Percentiles rank a stretch among this genome's conserved stretches.
phyloP scores from a whole-genome alignment of 2,329 filamentous ascomycete genomes.

The Alternaria ethzedia region DNA sequence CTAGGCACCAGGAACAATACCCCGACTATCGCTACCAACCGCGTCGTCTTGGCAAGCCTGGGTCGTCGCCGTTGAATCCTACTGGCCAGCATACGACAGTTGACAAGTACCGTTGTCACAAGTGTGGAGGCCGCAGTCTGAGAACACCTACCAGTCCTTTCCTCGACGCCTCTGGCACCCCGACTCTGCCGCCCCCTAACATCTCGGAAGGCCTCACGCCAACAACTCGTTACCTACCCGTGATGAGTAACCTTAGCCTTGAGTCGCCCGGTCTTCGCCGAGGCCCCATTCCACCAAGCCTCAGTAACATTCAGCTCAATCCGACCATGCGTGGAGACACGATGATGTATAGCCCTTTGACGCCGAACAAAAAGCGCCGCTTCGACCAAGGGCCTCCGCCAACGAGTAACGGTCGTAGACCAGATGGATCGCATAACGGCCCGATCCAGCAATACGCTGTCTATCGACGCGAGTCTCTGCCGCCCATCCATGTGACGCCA shows the following conservation, averaged over 20 bases:
- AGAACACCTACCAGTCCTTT: conserved; percentile 67
- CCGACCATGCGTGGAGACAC: conserved; percentile 30
- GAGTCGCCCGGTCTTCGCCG: conserved; percentile 42
- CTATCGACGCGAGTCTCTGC: conserved; percentile 42
- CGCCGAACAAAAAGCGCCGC: conserved; percentile 45
- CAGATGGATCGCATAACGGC: conserved; percentile 55
- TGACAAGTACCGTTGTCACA: conserved; percentile 65
- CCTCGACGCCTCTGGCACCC: conserved; percentile 52
- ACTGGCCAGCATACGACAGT: conserved; percentile 44
- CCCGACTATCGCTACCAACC: conserved; percentile 96
- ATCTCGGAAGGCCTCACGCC: conserved; percentile 40
- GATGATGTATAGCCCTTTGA: conserved; percentile 39
- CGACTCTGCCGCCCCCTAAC: conserved; percentile 49
- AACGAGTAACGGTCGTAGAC: conserved; percentile 61
- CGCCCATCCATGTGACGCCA: conserved; percentile 40
- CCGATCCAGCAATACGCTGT: conserved; percentile 15
- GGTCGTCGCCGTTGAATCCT: conserved; percentile 44
- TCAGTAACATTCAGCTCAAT: conserved; percentile 39
- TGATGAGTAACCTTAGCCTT: conserved; percentile 52
- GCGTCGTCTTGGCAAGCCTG: conserved; percentile 57
- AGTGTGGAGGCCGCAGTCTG: conserved; percentile 73
- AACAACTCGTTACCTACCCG: conserved; percentile 43
- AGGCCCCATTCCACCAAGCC: conserved; percentile 30
- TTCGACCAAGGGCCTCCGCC: conserved; percentile 47
- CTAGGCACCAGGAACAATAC: conserved; percentile 85